Conservation (phyloP, 768 basidiomycete species). For the Termitomyces sp. region DNA sequence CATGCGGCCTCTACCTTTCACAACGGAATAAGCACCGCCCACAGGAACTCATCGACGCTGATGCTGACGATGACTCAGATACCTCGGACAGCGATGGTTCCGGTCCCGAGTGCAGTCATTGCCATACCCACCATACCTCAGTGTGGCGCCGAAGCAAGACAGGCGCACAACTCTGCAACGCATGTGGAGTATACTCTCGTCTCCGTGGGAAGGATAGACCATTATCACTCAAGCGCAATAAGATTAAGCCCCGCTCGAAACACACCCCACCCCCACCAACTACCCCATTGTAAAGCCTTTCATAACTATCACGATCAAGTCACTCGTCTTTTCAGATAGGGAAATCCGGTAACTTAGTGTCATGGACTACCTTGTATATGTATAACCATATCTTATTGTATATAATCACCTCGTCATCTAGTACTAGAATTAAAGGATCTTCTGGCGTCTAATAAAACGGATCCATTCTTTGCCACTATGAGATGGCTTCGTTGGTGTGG, state of each 20-base stretch:
- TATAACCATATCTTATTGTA: not conserved
- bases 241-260: slow-evolving; percentile 47
- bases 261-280: slow-evolving; percentile 24
- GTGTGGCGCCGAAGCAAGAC: slow-evolving; percentile 50
- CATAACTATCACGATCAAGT: not conserved
- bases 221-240: slow-evolving; percentile 40
- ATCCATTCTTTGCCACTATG: not conserved
- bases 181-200: slow-evolving; percentile 46
- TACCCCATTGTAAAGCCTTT: not conserved
- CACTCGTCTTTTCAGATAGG: not conserved
- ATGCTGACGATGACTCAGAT: slow-evolving; percentile 38
- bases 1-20: slow-evolving; percentile 45
- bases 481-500: not conserved
- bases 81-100: slow-evolving; percentile 35
- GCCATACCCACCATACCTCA: slow-evolving; percentile 44
- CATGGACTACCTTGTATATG: not conserved
- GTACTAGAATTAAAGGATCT: slow-evolving; percentile 5
- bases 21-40: slow-evolving; percentile 45
- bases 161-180: slow-evolving; percentile 48
- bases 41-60: slow-evolving; percentile 47
- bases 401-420: not conserved
- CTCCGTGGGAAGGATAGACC: slow-evolving; percentile 46
- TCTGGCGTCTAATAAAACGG: slow-evolving; percentile 3
- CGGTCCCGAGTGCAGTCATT: slow-evolving; percentile 48
- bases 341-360: not conserved